Base-by-base conservation (phyloP, 2,329 filamentous ascomycete genomes). In the Chrysoporthe cubensis region DNA sequence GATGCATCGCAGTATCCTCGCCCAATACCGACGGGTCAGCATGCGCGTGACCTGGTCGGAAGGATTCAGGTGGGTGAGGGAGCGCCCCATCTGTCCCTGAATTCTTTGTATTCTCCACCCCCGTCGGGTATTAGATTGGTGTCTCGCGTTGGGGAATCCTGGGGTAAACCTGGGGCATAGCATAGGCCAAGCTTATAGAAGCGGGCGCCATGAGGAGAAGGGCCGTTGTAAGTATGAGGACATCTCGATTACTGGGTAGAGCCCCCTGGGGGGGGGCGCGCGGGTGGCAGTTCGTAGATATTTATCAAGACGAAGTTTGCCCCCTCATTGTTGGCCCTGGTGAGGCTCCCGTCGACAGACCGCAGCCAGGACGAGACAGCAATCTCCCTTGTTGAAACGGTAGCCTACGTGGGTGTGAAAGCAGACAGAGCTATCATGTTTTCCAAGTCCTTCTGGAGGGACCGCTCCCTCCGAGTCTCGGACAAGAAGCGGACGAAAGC, bases 401-500 rank as follows among this genome's bases (percentile, higher is more conserved):
- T 26, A 26, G 26, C 26, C 26, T 26, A 26, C 26, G 26, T 26
- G 26, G 26, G 26, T 26, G 26, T 26, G 26, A 26, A 42, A 52
- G n/a, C 40, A 60, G 11, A n/a, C 8, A 21, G 26, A 3, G 11
- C 18, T 37, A 65, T 16, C n/a, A 84, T 85, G 84, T 78, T 78
- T 21, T 73, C 80, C 72, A 81, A 80, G 54, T 76, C 78, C 32
- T 85, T 84, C 72, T 71, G 83, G 74, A 80, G 78, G 74, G 76
- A 76, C 59, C 79, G 82, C 50, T 82, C 82, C 57, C 80, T 84
- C 71, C 81, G 78, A 70, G 79, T 80, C 69, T 78, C 79, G 65
- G 81, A 83, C 66, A 71, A 77, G 64, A 74, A 76, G 69, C 75
- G 78, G 57, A 84, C 81, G 18, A 79, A 74, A 61, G 81, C 81